These are phyloP conservation scores for Aspergillus tanneri DNA, from an alignment of 2,329 filamentous ascomycete species.

Conservation along the genomic window DNA sequence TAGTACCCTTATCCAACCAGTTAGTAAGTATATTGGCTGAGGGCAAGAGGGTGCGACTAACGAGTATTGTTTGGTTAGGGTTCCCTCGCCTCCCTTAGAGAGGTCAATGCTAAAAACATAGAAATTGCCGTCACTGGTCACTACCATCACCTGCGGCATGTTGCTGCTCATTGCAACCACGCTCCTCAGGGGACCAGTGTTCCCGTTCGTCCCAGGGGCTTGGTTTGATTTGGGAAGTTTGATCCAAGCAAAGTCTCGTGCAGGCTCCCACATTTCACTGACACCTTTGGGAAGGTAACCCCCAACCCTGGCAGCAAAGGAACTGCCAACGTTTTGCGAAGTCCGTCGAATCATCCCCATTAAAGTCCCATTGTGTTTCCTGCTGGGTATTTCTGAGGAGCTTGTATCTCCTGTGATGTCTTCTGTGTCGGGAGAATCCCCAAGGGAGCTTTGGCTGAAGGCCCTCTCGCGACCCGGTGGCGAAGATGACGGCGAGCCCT, in stretches of 20 bases:
- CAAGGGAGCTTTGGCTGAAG: constrained; percentile 28
- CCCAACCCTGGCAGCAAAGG: constrained; percentile 82
- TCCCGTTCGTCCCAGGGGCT: constrained; percentile 36
- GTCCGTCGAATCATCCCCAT: constrained; percentile 90
- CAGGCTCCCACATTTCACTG: constrained; percentile 96
- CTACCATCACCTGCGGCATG: constrained; percentile 95
- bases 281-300: constrained; percentile 91
- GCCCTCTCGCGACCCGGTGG: constrained; percentile 26
- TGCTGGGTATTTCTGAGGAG: constrained; percentile 35
- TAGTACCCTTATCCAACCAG: constrained; percentile 35
- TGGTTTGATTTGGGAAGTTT: constrained; percentile 70
- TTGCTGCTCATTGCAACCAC: constrained; percentile 98
- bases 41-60: constrained; percentile 55
- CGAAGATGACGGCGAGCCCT: constrained; percentile 29
- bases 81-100: constrained; percentile 90
- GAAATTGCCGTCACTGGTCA: constrained; percentile 92
- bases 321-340: constrained; percentile 87
- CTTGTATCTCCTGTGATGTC: constrained; percentile 31
- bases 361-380: constrained; percentile 69
- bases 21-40: constrained; percentile 13
- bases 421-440: constrained; percentile 32
- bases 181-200: constrained; percentile 66
- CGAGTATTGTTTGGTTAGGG: constrained; percentile 88
- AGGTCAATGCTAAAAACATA: constrained; percentile 95
- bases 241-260: constrained; percentile 93